A percentile compares a stretch with the other conserved stretches of the same genome.
Evolutionary conservation across 2,329 filamentous ascomycete genomes (phyloP).

Genomic region (Didymosphaeria variabile): DNA sequence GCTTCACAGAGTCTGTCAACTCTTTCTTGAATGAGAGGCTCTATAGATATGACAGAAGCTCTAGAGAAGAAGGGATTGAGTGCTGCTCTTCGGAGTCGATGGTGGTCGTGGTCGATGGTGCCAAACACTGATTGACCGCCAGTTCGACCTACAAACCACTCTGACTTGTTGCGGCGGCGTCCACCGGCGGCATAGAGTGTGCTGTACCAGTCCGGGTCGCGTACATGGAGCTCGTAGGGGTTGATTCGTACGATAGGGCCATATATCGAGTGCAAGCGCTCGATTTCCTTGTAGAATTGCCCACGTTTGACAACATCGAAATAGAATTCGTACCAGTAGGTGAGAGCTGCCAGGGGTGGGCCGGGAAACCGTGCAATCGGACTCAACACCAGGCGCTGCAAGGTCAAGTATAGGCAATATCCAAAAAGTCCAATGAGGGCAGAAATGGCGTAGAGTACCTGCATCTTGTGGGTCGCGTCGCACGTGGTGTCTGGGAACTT

Average conservation of each 20-base stretch:
- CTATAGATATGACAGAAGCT: conserved; percentile 22
- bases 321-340: conserved; percentile 16
- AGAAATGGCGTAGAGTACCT: not conserved
- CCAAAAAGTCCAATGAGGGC: not conserved
- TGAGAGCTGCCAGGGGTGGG: conserved; percentile 12
- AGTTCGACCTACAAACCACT: not conserved
- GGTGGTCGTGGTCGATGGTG: conserved; percentile 27
- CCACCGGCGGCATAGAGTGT: conserved; percentile 26
- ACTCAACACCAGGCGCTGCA: conserved; percentile 5
- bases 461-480: not conserved
- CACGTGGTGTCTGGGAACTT: not conserved
- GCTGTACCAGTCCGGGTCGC: conserved; percentile 29
- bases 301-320: conserved; percentile 9
- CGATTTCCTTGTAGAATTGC: not conserved
- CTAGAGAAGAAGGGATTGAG: conserved; percentile 37
- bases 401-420: conserved; percentile 1
- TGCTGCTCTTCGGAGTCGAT: conserved; percentile 27
- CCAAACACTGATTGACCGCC: not conserved
- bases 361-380: conserved; percentile 16
- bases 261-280: conserved; percentile 12
- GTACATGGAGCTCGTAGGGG: conserved; percentile 34
- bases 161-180: conserved; percentile 4
- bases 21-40: conserved; percentile 24
- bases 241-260: conserved; percentile 42
- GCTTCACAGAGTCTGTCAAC: conserved; percentile 6